phyloP scores from a whole-genome alignment of 148 eudicot species.

The Rhododendron ferrugineum region DNA sequence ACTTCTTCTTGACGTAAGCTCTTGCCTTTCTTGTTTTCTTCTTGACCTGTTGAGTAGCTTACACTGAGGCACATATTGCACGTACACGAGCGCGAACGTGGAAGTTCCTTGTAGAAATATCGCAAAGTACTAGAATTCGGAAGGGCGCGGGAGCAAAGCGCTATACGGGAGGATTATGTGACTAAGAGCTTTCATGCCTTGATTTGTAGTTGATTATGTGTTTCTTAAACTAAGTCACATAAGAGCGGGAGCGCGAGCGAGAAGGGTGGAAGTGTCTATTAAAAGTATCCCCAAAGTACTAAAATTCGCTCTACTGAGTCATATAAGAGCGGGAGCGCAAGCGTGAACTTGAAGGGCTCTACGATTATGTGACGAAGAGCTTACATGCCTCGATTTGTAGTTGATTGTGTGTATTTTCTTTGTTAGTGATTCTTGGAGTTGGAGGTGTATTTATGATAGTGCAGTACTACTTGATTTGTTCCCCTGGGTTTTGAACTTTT shows the following conservation, averaged over 20 bases:
- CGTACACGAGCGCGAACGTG: neutral
- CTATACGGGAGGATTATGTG: neutral
- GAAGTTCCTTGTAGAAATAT: neutral
- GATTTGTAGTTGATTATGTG: neutral
- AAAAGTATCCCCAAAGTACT: neutral
- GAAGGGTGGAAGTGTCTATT: neutral
- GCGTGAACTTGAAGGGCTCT: neutral
- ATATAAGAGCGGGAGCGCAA: neutral
- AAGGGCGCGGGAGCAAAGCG: neutral
- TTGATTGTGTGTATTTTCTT: neutral
- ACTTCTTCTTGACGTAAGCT: slow-evolving; percentile 54
- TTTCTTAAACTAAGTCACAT: neutral
- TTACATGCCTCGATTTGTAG: neutral
- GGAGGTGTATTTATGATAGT: neutral
- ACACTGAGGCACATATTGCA: neutral
- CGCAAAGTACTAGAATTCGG: neutral
- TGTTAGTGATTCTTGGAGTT: neutral
- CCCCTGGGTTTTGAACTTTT: neutral
- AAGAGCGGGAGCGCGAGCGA: neutral
- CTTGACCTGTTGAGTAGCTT: neutral
- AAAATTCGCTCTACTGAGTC: neutral
- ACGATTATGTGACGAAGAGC: neutral
- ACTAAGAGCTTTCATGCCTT: neutral
- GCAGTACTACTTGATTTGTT: neutral
- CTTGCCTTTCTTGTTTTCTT: neutral